Conservation (phyloP, 148 eudicot genomes). For the Nepenthes gracilis region DNA sequence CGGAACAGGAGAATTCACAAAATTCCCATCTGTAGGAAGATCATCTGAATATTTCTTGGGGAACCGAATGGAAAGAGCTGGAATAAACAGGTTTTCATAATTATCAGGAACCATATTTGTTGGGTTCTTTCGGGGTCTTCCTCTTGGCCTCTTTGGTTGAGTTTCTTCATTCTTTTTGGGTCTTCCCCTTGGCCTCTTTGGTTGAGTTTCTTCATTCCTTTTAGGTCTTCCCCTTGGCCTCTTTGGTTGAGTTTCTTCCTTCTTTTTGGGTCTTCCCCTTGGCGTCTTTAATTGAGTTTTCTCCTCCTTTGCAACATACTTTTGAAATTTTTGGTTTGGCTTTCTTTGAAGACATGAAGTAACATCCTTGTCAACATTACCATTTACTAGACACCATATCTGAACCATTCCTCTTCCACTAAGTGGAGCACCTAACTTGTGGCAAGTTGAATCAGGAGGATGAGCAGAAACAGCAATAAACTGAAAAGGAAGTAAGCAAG, state of each 20-base stretch:
- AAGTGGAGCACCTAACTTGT: slow-evolving; percentile 75
- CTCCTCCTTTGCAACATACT: slow-evolving; percentile 11
- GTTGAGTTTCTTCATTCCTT: slow-evolving; percentile 4
- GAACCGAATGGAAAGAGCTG: slow-evolving; percentile 28
- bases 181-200: slow-evolving; percentile 12
- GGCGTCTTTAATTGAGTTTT: slow-evolving; percentile 10
- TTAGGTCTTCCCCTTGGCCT: not conserved
- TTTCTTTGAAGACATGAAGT: slow-evolving; percentile 18
- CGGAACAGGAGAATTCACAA: slow-evolving; percentile 6
- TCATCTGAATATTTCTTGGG: slow-evolving; percentile 17
- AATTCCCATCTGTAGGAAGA: slow-evolving; percentile 12
- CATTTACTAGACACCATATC: slow-evolving; percentile 65
- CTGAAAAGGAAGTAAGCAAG: slow-evolving; percentile 23
- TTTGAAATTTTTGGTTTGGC: slow-evolving; percentile 14
- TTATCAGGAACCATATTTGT: slow-evolving; percentile 9
- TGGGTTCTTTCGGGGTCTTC: slow-evolving; percentile 43
- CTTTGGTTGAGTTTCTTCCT: not conserved
- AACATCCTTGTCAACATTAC: slow-evolving; percentile 17
- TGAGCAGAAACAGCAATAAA: slow-evolving; percentile 92
- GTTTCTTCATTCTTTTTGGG: slow-evolving; percentile 8
- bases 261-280: slow-evolving; percentile 26
- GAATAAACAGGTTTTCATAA: slow-evolving; percentile 15
- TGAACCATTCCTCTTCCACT: slow-evolving; percentile 84
- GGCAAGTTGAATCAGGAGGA: slow-evolving; percentile 90
- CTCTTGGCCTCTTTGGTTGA: slow-evolving; percentile 36